phyloP scores from a whole-genome alignment of 805 yeast genomes.

The Kregervanrija fluxuum region DNA sequence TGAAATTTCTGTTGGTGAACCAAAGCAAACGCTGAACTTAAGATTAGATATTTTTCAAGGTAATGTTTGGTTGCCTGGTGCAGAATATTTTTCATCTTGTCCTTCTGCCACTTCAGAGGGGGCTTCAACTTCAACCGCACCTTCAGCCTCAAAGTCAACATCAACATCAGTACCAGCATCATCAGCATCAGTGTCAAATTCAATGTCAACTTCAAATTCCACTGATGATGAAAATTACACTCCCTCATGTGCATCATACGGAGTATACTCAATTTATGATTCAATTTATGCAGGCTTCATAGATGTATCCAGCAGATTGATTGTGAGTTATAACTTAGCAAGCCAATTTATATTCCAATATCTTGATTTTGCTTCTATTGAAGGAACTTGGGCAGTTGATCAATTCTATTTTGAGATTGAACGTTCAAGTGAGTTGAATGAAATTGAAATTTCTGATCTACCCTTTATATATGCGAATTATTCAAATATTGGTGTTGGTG shows the following conservation, averaged over 20 bases:
- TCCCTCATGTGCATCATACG: constrained; percentile 19
- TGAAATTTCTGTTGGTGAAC: constrained; percentile 19
- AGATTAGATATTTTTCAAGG: constrained; percentile 26
- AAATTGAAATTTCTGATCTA: constrained; percentile 17
- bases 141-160: background rate
- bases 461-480: constrained; percentile 33
- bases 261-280: constrained; percentile 17
- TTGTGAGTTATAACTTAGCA: constrained; percentile 11
- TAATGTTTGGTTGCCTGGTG: constrained; percentile 25
- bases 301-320: constrained; percentile 7
- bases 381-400: constrained; percentile 23
- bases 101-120: background rate
- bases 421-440: background rate
- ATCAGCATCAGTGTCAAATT: background rate
- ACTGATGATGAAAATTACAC: background rate
- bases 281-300: constrained; percentile 10
- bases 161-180: background rate
- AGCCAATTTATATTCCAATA: constrained; percentile 8
- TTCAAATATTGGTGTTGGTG: constrained; percentile 34
- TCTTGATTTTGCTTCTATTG: constrained; percentile 17
- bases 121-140: background rate
- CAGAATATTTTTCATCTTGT: constrained; percentile 18
- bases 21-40: constrained; percentile 17
- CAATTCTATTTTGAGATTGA: constrained; percentile 11
- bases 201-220: background rate